Conservation (phyloP, 345 rosid species). For the Dovyalis caffra region DNA sequence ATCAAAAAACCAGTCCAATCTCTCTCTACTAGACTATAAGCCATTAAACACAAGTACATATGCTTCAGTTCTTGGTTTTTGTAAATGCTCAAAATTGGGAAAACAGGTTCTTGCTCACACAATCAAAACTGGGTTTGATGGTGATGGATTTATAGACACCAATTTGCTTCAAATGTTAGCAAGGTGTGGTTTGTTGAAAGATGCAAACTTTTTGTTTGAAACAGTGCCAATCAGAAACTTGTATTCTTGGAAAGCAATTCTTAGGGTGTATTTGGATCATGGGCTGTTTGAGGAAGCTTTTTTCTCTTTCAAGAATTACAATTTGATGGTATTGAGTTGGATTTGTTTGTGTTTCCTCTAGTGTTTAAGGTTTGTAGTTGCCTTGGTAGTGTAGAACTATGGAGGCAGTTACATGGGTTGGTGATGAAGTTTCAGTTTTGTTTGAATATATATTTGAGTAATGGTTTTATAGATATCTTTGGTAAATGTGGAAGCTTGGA, state of each 20-base stretch:
- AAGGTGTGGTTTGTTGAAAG: slow-evolving; percentile 9
- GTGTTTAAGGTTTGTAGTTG: slow-evolving; percentile 20
- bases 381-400: slow-evolving; percentile 14
- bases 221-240: slow-evolving; percentile 20
- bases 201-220: slow-evolving; percentile 21
- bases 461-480: too few species aligned
- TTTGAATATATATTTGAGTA: slow-evolving; percentile 23
- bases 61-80: slow-evolving; percentile 51
- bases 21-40: slow-evolving; percentile 7
- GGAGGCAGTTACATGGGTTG: slow-evolving; percentile 26
- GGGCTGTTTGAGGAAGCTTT: slow-evolving; percentile 18
- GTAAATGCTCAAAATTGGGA: slow-evolving; percentile 39
- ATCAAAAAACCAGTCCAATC: too few species aligned
- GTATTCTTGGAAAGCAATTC: slow-evolving; percentile 23
- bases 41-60: slow-evolving; percentile 35
- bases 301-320: slow-evolving; percentile 14
- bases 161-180: slow-evolving; percentile 24
- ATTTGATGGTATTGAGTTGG: slow-evolving; percentile 15
- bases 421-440: slow-evolving; percentile 17
- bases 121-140: slow-evolving; percentile 21
- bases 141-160: slow-evolving; percentile 17
- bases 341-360: slow-evolving; percentile 23
- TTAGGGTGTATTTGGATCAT: slow-evolving; percentile 9
- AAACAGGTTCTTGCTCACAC: slow-evolving; percentile 49
- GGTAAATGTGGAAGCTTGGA: too few species aligned